Conservation (phyloP, 1,284 basidiomycete genomes). For the Rhodotorula sp. region DNA sequence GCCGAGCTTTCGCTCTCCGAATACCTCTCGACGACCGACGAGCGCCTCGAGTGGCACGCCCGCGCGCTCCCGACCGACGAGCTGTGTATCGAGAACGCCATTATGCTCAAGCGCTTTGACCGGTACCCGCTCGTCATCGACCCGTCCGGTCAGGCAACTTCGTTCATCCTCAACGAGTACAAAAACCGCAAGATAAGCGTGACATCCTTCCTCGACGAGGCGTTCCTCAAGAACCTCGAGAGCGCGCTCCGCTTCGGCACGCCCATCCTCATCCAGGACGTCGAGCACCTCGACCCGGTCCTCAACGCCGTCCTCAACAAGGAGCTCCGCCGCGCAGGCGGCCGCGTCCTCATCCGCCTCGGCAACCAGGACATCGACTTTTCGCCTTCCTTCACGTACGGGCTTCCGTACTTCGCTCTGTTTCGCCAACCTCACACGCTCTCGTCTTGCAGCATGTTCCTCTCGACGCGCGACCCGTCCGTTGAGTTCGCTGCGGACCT, state of each 20-base stretch:
- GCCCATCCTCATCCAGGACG: conserved; percentile 94
- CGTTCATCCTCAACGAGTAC: conserved; percentile 92
- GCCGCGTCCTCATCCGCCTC: conserved; percentile 93
- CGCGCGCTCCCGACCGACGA: conserved; percentile 93
- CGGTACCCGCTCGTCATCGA: conserved; percentile 98
- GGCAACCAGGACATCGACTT: conserved; percentile 99
- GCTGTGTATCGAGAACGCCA: conserved; percentile 95
- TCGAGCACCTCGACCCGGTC: conserved; percentile 96
- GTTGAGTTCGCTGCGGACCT: conserved; percentile 98
- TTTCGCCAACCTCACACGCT: not conserved
- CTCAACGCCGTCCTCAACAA: conserved; percentile 97
- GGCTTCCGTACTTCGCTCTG: not conserved
- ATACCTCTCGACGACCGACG: conserved; percentile 95
- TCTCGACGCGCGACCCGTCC: conserved; percentile 94
- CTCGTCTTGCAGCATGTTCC: conserved; percentile 68
- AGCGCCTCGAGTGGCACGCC: conserved; percentile 92
- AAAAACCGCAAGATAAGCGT: conserved; percentile 95
- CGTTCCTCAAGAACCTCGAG: conserved; percentile 97
- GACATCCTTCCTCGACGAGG: conserved; percentile 97
- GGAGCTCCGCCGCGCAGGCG: conserved; percentile 83
- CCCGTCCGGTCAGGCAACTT: conserved; percentile 96
- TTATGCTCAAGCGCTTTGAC: conserved; percentile 98
- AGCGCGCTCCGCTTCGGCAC: conserved; percentile 99
- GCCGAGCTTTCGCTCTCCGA: conserved; percentile 88
- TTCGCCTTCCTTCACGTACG: conserved; percentile 86